Evolutionary conservation across 345 rosid species (phyloP), one percentile per base, ranked within the genome.

Genomic region (Aquilaria yunnanensis): DNA sequence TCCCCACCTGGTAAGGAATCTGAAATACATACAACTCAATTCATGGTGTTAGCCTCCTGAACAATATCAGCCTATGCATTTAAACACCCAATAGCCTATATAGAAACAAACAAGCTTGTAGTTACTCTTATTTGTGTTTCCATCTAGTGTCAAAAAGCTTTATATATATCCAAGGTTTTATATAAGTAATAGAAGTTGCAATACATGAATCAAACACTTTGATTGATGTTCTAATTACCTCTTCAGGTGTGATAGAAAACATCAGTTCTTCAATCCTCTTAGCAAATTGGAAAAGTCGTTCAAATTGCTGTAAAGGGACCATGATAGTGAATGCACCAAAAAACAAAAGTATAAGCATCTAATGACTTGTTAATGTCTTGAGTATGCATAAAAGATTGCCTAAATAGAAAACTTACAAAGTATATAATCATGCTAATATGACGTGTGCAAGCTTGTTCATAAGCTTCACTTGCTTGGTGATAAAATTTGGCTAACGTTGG

Each of bases 381-480:
- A 37, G 43, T 37, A 37, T 37, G 43, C 1, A 37, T 3, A 37
- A 37, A 37, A 37, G 43, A 37, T 37, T 3, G 43, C 43, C 43
- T 37, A 3, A 3, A 37, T 37, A 37, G 43, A 37, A 37, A 37
- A 59, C 96, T 91, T 79, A 88, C 97, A 64, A 75, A 84, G 81
- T 84, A 86, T 59, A 91, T 88, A 68, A 91, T 91, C 89, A 86
- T 77, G 81, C 93, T 88, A 73, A 91, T 91, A 78, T 82, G 90
- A 56, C 89, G 91, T 6, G 91, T 84, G 70, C 97, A 91, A 56
- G 97, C 96, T 77, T 86, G 91, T 69, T 88, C 97, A 74, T 91
- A 88, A 67, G 88, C 83, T 80, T 91, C 97, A 69, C 94, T 88
- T 50, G 97, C 97, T 81, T 86, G 97, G 74, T 91, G 96, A 77